phyloP scores from a whole-genome alignment of 2,329 filamentous ascomycete species.

The Aspergillus carbonarius region DNA sequence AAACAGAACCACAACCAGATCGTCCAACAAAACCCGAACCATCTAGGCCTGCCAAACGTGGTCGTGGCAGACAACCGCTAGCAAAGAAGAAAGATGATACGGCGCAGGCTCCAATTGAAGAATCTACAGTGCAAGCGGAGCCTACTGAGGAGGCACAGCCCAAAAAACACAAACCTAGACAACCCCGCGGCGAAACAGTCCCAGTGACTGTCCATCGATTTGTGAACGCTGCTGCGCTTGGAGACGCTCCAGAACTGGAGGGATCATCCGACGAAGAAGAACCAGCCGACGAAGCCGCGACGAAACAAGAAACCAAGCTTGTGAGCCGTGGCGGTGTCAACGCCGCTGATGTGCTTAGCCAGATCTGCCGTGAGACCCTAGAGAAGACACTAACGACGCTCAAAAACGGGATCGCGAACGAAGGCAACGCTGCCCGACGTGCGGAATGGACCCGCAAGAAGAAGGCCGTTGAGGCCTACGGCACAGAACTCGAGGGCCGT shows the following conservation, averaged over 20 bases:
- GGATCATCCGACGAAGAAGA: conserved; percentile 28
- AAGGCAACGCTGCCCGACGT: conserved; percentile 39
- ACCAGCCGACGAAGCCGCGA: conserved; percentile 31
- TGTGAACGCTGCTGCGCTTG: conserved; percentile 34
- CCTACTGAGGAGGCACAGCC: conserved; percentile 9
- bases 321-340: conserved; percentile 49
- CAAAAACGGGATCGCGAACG: conserved; percentile 41
- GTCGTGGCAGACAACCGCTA: conserved; percentile 13
- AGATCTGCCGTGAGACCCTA: conserved; percentile 52
- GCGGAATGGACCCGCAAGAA: conserved; percentile 46
- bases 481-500: conserved; percentile 48
- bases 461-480: conserved; percentile 50
- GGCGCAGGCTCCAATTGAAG: conserved; percentile 4
- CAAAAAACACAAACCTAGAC: conserved; percentile 25
- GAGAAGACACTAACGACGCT: conserved; percentile 47
- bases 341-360: conserved; percentile 52
- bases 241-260: conserved; percentile 16
- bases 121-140: not conserved
- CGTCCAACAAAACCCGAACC: conserved; percentile 1
- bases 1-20: conserved; percentile 14
- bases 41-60: conserved; percentile 13
- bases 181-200: conserved; percentile 38
- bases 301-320: conserved; percentile 35
- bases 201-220: conserved; percentile 45
- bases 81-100: conserved; percentile 10